These are phyloP conservation scores for Lavandula angustifolia DNA, from an alignment of 257 asterid species.

Conservation along the genomic window DNA sequence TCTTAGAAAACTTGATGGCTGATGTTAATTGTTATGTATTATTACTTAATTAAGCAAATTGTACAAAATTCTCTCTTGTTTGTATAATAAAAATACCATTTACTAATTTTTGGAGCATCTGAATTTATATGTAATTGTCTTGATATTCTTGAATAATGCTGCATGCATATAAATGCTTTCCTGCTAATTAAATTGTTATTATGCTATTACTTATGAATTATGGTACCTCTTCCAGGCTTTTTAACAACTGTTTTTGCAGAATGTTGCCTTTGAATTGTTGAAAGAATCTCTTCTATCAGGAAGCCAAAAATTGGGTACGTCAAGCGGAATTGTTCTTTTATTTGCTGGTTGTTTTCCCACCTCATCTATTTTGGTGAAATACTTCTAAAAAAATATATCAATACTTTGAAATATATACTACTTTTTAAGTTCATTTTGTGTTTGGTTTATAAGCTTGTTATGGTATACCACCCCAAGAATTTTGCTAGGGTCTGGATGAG, in stretches of 20 bases:
- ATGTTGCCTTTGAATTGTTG: constrained; percentile 80
- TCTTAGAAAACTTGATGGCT: background rate
- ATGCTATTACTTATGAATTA: constrained; percentile 10
- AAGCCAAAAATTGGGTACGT: constrained; percentile 54
- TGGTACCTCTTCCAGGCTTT: constrained; percentile 15
- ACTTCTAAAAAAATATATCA: background rate
- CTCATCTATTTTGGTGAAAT: background rate
- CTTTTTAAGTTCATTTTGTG: background rate
- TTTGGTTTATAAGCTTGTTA: constrained; percentile 8
- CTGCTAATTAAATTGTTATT: background rate
- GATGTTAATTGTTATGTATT: background rate
- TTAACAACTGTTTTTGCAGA: constrained; percentile 52
- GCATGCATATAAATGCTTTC: background rate
- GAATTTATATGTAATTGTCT: background rate
- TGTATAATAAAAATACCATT: background rate
- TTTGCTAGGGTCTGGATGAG: constrained; percentile 1
- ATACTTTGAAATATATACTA: background rate
- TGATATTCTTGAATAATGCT: background rate
- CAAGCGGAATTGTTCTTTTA: constrained; percentile 21
- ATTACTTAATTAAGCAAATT: constrained; percentile 1
- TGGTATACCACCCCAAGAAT: background rate
- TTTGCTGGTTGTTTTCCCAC: constrained; percentile 19
- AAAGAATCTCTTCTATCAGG: constrained; percentile 60
- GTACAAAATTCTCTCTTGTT: background rate
- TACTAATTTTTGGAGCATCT: background rate